phyloP scores from a whole-genome alignment of 495 filamentous ascomycete genomes.

The Cetradonia linearis region DNA sequence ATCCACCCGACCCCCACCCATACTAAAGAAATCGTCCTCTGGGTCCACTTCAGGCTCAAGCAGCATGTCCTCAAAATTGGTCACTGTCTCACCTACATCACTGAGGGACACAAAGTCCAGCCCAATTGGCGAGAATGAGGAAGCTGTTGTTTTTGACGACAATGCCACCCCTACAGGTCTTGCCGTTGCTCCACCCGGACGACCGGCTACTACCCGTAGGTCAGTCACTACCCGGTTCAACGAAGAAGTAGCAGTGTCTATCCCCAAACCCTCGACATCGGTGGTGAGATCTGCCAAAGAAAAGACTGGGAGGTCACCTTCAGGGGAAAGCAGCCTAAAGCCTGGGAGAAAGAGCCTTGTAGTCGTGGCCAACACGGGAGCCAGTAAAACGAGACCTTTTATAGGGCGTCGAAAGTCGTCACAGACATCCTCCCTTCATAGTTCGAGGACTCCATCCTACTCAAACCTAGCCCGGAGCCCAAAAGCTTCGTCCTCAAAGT shows the following conservation, averaged over 20 bases:
- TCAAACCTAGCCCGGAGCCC: conserved; percentile 1
- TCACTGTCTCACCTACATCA: background rate
- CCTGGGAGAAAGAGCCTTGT: conserved; percentile 29
- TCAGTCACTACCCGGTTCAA: conserved; percentile 20
- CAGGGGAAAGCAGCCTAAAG: conserved; percentile 19
- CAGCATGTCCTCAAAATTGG: background rate
- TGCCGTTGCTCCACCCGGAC: background rate
- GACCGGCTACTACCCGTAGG: conserved; percentile 3
- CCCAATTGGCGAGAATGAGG: conserved; percentile 1
- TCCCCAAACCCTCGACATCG: conserved; percentile 13
- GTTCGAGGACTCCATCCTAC: conserved; percentile 13
- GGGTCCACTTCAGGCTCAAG: conserved; percentile 6
- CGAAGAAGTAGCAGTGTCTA: conserved; percentile 21
- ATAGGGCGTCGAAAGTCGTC: conserved; percentile 38
- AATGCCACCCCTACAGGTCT: conserved; percentile 6
- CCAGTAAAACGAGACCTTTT: conserved; percentile 34
- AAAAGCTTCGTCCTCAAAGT: background rate
- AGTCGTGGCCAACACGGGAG: conserved; percentile 28
- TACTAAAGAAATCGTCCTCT: conserved; percentile 22
- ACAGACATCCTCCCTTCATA: conserved; percentile 20
- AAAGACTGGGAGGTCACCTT: conserved; percentile 9
- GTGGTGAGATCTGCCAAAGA: background rate
- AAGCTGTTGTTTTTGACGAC: conserved; percentile 7
- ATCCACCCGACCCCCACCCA: conserved; percentile 20
- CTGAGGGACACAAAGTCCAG: background rate